These are phyloP conservation scores for Hirsutella minnesotensis DNA, from an alignment of 2,329 filamentous ascomycete species.

Conservation along the genomic window DNA sequence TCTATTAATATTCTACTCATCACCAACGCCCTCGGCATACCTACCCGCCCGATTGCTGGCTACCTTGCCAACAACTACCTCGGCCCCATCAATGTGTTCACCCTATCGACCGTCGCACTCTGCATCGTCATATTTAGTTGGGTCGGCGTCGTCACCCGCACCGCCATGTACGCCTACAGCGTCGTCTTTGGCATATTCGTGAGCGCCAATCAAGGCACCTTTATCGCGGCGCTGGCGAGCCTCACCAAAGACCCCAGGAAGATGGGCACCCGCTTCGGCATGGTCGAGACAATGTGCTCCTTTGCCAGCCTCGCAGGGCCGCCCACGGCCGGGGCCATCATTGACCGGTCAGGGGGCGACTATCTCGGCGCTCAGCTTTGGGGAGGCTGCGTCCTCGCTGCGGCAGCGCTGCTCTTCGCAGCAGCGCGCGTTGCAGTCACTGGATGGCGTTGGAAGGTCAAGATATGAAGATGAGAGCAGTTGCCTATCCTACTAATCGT, in stretches of 20 bases:
- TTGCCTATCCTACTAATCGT: no score
- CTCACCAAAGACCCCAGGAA: slow-evolving; percentile 28
- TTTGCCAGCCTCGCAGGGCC: slow-evolving; percentile 32
- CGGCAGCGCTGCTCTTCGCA: slow-evolving; percentile 18
- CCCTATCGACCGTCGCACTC: slow-evolving; percentile 32
- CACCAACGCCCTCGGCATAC: slow-evolving; percentile 42
- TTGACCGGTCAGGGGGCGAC: slow-evolving; percentile 24
- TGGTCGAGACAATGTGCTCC: slow-evolving; percentile 28
- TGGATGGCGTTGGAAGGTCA: slow-evolving; percentile 22
- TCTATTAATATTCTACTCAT: slow-evolving; percentile 44
- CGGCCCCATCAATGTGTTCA: slow-evolving; percentile 43
- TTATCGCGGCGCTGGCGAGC: slow-evolving; percentile 27
- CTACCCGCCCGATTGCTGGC: slow-evolving; percentile 39
- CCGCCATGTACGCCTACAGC: slow-evolving; percentile 31
- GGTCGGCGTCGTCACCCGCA: slow-evolving; percentile 33
- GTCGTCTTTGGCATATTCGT: slow-evolving; percentile 31
- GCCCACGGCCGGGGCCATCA: slow-evolving; percentile 31
- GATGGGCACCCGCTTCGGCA: slow-evolving; percentile 33
- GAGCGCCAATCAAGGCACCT: slow-evolving; percentile 30
- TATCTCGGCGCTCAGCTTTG: slow-evolving; percentile 35
- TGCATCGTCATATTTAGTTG: slow-evolving; percentile 41
- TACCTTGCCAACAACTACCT: slow-evolving; percentile 38
- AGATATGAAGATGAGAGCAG: slow-evolving; percentile 14
- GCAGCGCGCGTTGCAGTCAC: slow-evolving; percentile 22
- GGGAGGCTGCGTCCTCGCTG: slow-evolving; percentile 28